These are phyloP conservation scores for Bonia amplexicaulis DNA, from an alignment of 176 grass and related monocot genomes.

Conservation along the genomic window DNA sequence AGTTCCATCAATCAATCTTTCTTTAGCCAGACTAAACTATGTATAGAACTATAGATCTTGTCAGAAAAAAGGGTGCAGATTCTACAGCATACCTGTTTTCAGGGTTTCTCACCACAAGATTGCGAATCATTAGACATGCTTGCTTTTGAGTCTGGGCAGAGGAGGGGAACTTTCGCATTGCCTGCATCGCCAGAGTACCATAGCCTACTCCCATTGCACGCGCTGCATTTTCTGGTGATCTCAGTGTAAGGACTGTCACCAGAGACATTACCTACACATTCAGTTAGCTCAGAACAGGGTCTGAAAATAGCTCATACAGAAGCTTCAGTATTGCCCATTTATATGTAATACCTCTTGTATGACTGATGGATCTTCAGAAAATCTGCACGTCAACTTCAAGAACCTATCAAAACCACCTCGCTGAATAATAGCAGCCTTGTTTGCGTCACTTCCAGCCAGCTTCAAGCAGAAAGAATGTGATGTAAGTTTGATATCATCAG, in stretches of 20 bases:
- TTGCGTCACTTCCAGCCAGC: constrained; percentile 81
- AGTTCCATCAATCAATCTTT: neutral
- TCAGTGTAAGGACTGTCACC: constrained; percentile 68
- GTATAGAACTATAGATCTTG: neutral
- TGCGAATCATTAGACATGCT: constrained; percentile 93
- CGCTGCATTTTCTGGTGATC: constrained; percentile 82
- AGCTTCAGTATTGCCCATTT: constrained; percentile 2
- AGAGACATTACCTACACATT: constrained; percentile 73
- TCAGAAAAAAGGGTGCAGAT: neutral
- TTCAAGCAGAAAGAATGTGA: constrained; percentile 40
- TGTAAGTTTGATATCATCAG: constrained; percentile 16
- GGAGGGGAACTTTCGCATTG: constrained; percentile 68
- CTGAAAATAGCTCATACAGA: neutral
- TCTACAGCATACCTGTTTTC: constrained; percentile 64
- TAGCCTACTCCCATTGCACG: constrained; percentile 60
- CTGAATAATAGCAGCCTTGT: constrained; percentile 77
- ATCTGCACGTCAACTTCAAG: constrained; percentile 60
- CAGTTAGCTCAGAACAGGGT: neutral
- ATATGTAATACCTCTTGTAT: constrained; percentile 68
- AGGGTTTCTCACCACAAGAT: constrained; percentile 87
- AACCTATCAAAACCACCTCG: constrained; percentile 67
- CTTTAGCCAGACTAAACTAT: neutral
- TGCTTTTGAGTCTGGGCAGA: constrained; percentile 76
- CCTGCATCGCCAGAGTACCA: constrained; percentile 62
- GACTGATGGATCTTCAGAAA: constrained; percentile 80